Evolutionary conservation across 2,329 filamentous ascomycete genomes (phyloP).

Genomic region (Xylariaceae sp.): DNA sequence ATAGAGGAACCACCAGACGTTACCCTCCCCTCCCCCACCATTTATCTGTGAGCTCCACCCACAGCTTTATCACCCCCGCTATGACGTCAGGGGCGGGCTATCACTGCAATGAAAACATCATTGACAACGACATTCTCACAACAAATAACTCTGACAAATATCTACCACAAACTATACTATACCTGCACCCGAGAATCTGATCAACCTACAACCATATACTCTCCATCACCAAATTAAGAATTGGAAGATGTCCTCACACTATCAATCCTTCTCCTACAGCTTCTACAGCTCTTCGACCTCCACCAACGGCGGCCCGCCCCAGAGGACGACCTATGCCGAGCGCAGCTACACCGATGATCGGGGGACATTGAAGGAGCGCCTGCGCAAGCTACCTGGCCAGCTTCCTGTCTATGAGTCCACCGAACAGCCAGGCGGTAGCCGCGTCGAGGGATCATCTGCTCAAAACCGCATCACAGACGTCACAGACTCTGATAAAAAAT

Average conservation of each 20-base stretch:
- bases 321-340: conserved; percentile 24
- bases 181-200: not conserved
- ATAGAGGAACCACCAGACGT: no score
- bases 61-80: no score
- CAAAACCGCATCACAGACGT: conserved; percentile 29
- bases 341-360: conserved; percentile 24
- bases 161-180: not conserved
- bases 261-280: conserved; percentile 28
- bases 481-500: conserved; percentile 11
- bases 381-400: conserved; percentile 26
- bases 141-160: not conserved
- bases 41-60: no score
- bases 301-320: conserved; percentile 19
- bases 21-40: no score
- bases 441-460: not conserved
- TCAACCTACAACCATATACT: not conserved
- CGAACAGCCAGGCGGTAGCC: not conserved
- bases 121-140: not conserved
- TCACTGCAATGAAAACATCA: not conserved
- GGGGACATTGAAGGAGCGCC: conserved; percentile 26
- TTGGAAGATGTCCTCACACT: conserved; percentile 8
- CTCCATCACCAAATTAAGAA: not conserved
- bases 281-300: conserved; percentile 27
- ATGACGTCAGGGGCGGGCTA: conserved; percentile 22
- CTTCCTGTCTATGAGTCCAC: conserved; percentile 26